A percentile compares a stretch with the other conserved stretches of the same genome.
Evolutionary conservation across 1,284 basidiomycete species (phyloP).

Genomic region (Cutaneotrichosporon sp.): DNA sequence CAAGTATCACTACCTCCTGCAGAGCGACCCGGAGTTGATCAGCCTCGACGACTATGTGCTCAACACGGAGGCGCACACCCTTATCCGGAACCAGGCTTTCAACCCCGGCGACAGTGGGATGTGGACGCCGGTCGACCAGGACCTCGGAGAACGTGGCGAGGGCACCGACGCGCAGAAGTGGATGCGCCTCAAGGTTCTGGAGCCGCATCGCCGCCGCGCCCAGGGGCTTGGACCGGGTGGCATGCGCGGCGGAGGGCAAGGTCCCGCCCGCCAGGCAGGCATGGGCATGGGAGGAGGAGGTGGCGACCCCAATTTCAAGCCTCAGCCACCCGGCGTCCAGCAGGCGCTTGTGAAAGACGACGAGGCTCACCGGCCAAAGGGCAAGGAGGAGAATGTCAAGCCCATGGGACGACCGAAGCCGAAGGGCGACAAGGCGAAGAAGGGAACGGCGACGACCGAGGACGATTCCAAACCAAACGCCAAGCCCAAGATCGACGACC

Average conservation of each 20-base stretch:
- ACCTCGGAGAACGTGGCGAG: constrained; percentile 37
- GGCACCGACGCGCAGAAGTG: constrained; percentile 47
- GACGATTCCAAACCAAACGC: no score
- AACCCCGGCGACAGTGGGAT: constrained; percentile 34
- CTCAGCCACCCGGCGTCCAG: not conserved
- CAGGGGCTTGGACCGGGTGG: not conserved
- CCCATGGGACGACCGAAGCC: no score
- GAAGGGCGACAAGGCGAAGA: no score
- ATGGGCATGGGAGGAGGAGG: constrained; percentile 31
- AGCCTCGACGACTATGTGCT: constrained; percentile 58
- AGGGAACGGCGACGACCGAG: no score
- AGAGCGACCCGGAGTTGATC: constrained; percentile 53
- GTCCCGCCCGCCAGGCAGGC: constrained; percentile 8
- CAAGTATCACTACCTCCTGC: constrained; percentile 53
- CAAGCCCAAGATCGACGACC: not conserved
- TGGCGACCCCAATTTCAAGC: constrained; percentile 11
- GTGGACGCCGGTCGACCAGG: constrained; percentile 27
- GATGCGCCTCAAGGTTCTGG: constrained; percentile 24
- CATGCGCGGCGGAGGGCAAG: not conserved
- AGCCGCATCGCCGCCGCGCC: not conserved
- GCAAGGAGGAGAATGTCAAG: not conserved
- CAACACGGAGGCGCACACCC: constrained; percentile 52
- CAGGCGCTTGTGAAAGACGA: not conserved
- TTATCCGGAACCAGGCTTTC: constrained; percentile 33
- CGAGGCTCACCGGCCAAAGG: not conserved